Evolutionary conservation across 768 basidiomycete species (phyloP).

Genomic region (Zangia roseola): DNA sequence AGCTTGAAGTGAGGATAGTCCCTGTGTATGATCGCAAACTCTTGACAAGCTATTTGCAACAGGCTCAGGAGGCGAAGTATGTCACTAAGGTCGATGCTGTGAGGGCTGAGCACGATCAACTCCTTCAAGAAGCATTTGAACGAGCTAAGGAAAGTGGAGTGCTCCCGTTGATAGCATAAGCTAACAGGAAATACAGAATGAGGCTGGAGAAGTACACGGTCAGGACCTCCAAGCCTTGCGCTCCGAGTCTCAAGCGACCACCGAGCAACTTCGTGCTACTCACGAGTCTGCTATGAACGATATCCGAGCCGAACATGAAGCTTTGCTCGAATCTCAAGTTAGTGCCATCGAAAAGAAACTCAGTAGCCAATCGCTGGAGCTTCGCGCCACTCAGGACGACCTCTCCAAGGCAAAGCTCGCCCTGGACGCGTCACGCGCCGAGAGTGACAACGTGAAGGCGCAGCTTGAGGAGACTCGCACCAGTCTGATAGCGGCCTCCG

Average conservation of each 20-base stretch:
- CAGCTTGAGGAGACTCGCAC: constrained; percentile 66
- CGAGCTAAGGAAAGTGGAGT: constrained; percentile 63
- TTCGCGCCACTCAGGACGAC: constrained; percentile 85
- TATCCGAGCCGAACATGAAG: constrained; percentile 63
- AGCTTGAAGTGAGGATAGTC: constrained; percentile 58
- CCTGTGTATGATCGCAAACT: background rate
- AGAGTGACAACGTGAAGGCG: constrained; percentile 53
- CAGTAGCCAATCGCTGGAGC: constrained; percentile 59
- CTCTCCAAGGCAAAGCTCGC: constrained; percentile 70
- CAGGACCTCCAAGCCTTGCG: constrained; percentile 73
- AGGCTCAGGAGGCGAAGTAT: constrained; percentile 74
- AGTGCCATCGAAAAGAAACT: constrained; percentile 62
- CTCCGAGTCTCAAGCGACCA: constrained; percentile 58
- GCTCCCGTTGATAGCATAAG: background rate
- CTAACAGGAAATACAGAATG: constrained; percentile 45
- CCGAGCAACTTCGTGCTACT: constrained; percentile 65
- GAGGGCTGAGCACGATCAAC: constrained; percentile 59
- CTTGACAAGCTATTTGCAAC: constrained; percentile 1
- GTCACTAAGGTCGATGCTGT: constrained; percentile 62
- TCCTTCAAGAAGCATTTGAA: constrained; percentile 69
- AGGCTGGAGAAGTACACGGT: constrained; percentile 67
- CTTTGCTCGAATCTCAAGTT: constrained; percentile 55
- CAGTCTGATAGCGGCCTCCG: constrained; percentile 39
- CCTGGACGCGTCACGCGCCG: constrained; percentile 49
- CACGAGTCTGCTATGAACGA: constrained; percentile 61